Percentiles rank a stretch among this genome's conserved stretches.
Evolutionary conservation across 129 eudicot species (phyloP).

Genomic region (Artemisia tridentata): DNA sequence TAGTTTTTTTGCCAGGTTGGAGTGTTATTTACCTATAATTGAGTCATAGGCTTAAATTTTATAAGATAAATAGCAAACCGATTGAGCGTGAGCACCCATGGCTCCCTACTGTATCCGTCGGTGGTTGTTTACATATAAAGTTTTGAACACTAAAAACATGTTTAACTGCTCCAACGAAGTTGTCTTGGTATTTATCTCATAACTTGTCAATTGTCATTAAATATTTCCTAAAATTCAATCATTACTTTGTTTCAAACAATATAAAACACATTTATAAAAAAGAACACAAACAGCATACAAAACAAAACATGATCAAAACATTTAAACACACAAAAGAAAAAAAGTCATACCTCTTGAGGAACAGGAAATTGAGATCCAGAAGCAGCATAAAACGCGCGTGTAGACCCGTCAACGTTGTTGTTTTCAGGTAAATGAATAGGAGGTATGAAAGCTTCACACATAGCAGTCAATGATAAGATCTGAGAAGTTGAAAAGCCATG

Average conservation of each 20-base stretch:
- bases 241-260: background rate
- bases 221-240: background rate
- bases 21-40: too few relatives aligned
- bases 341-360: conserved; percentile 55
- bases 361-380: conserved; percentile 51
- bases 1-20: too few relatives aligned
- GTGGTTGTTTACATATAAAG: too few relatives aligned
- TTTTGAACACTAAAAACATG: too few relatives aligned
- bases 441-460: conserved; percentile 72
- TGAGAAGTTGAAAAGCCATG: conserved; percentile 82
- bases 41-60: too few relatives aligned
- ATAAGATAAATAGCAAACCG: too few relatives aligned
- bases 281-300: background rate
- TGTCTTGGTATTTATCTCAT: too few relatives aligned
- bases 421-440: conserved; percentile 32
- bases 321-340: background rate
- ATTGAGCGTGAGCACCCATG: too few relatives aligned
- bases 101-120: too few relatives aligned
- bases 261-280: background rate
- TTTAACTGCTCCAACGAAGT: too few relatives aligned
- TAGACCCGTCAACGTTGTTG: conserved; percentile 6
- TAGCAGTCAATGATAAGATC: conserved; percentile 61
- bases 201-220: too few relatives aligned
- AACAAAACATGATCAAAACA: background rate
- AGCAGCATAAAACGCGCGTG: conserved; percentile 30